Percentiles rank a stretch among this genome's conserved stretches.
Conservation (phyloP, 257 asterid species). For the Striga asiatica region DNA sequence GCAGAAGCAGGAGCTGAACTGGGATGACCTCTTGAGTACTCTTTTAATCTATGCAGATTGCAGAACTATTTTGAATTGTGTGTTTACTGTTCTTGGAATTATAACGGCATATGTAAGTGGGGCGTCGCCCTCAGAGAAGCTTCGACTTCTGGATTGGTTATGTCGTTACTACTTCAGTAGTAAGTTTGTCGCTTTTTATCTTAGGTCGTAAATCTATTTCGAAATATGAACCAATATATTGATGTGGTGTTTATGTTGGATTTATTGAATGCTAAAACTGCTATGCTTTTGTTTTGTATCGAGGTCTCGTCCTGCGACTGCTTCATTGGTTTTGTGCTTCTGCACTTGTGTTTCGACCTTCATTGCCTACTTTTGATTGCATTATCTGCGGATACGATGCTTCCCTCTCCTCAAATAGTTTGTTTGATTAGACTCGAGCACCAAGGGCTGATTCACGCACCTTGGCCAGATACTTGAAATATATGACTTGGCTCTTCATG, state of each 20-base stretch:
- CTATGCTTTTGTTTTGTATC: conserved; percentile 68
- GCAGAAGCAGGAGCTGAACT: conserved; percentile 89
- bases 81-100: conserved; percentile 57
- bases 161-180: conserved; percentile 46
- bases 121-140: conserved; percentile 55
- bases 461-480: too few relatives aligned
- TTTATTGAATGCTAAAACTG: conserved; percentile 33
- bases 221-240: conserved; percentile 14
- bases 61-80: conserved; percentile 34
- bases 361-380: conserved; percentile 52
- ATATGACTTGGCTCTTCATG: too few relatives aligned
- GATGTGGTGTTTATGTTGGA: conserved; percentile 29
- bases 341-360: conserved; percentile 76
- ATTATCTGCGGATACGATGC: too few relatives aligned
- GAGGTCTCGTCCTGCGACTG: conserved; percentile 30
- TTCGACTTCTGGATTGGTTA: conserved; percentile 67
- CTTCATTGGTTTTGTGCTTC: conserved; percentile 92
- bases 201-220: too few relatives aligned
- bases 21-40: conserved; percentile 7
- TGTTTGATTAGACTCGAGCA: too few relatives aligned
- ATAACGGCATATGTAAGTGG: conserved; percentile 58
- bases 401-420: too few relatives aligned
- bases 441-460: too few relatives aligned
- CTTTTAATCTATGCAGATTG: conserved; percentile 9
- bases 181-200: conserved; percentile 35